Evolutionary conservation across 2,329 filamentous ascomycete species (phyloP), one percentile per base, ranked within the genome.

Genomic region (Aspergillus piperis): DNA sequence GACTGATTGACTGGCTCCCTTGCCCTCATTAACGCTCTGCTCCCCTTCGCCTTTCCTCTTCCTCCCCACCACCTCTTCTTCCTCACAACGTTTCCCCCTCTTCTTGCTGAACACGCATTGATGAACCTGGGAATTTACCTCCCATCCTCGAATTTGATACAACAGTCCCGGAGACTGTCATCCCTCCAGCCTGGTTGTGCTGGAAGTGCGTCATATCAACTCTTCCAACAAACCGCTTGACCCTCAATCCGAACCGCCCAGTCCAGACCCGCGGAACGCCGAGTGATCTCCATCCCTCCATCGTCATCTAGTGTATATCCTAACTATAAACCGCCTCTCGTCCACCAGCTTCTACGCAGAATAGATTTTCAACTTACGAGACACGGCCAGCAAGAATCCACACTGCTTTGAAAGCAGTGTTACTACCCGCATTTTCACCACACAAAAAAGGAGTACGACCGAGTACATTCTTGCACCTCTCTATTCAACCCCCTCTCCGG

Each of bases 401-500:
- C 7, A n/a, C 47, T 50, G 25, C 47, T 50, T 32, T 50, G 25
- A 50, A 10, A 50, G 47, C 47, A 50, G 47, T 27, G 47, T 27
- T n/a, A 30, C n/a, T 25, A 15, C 8, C 5, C 6, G 27, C n/a
- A n/a, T 5, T 47, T 41, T 23, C 19, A 17, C 2, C 10, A 30
- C 10, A 30, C 25, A 5, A 17, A 21, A 8, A 13, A 27, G 11
- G 42, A 27, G 25, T 44, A 36, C 23, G 23, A 19, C 27, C n/a
- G 27, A 13, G 38, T 42, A 15, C 11, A 27, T 27, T 27, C 25
- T 27, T 27, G 25, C 25, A 27, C 6, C 25, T 27, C 25, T 27
- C 25, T 27, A 27, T 27, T 27, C 21, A 7, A 13, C 36, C 21
- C 47, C 47, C 39, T 32, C 39, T 27, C 48, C 65, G 65, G 65